These are phyloP conservation scores for Anastatica hierochuntica DNA, from an alignment of 345 rosid genomes.

Conservation along the genomic window DNA sequence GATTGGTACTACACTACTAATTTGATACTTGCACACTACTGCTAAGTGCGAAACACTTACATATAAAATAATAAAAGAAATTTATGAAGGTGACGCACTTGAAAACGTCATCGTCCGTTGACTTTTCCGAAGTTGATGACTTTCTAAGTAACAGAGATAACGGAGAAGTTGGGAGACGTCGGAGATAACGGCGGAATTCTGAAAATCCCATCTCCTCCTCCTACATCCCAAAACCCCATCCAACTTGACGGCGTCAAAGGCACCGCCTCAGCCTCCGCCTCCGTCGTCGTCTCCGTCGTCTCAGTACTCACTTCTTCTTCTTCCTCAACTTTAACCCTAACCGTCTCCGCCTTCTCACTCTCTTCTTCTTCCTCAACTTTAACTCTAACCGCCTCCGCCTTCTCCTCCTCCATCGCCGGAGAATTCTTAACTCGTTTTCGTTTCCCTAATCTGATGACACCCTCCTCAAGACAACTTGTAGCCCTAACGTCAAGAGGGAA, in stretches of 20 bases:
- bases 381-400: neutral
- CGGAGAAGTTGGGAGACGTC: slow-evolving; percentile 48
- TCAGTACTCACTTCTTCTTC: no score
- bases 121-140: slow-evolving; percentile 3
- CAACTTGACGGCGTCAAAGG: slow-evolving; percentile 92
- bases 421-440: slow-evolving; percentile 12
- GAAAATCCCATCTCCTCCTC: slow-evolving; percentile 59
- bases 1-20: slow-evolving; percentile 16
- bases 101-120: no score
- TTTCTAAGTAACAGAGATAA: slow-evolving; percentile 21
- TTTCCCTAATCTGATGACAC: slow-evolving; percentile 10
- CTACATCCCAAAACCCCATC: slow-evolving; percentile 74
- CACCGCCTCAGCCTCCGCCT: slow-evolving; percentile 12
- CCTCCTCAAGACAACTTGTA: slow-evolving; percentile 8
- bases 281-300: slow-evolving; percentile 10
- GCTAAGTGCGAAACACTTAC: no score
- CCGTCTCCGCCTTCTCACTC: slow-evolving; percentile 9
- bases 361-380: slow-evolving; percentile 39
- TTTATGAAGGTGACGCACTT: slow-evolving; percentile 17
- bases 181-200: slow-evolving; percentile 81
- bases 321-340: no score
- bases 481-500: slow-evolving; percentile 71
- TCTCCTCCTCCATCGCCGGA: neutral
- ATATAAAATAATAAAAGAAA: neutral
- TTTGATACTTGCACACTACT: slow-evolving; percentile 24